Evolutionary conservation across 305 asterid species (phyloP).

Genomic region (Solanum aculeatissimum): DNA sequence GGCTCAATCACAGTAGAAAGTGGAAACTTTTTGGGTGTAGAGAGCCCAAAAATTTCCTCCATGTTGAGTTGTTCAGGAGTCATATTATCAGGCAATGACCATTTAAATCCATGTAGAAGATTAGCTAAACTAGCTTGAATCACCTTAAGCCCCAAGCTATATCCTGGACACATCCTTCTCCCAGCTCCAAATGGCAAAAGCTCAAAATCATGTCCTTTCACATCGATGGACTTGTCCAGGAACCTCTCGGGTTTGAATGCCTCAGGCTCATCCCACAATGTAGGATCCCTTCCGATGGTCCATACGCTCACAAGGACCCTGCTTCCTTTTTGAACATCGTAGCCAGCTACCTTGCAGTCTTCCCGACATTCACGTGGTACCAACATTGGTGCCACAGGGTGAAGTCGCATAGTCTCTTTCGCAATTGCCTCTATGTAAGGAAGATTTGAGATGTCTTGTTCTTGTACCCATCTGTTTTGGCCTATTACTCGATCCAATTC

Average conservation of each 20-base stretch:
- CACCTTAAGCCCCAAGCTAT: constrained; percentile 59
- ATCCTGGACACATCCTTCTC: constrained; percentile 84
- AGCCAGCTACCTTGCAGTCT: constrained; percentile 44
- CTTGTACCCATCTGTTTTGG: constrained; percentile 37
- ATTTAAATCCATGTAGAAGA: constrained; percentile 62
- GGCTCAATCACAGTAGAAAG: constrained; percentile 41
- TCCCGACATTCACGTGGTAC: constrained; percentile 43
- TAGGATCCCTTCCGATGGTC: constrained; percentile 66
- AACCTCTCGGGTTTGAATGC: constrained; percentile 62
- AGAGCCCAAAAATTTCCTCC: constrained; percentile 73
- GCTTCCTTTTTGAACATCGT: constrained; percentile 39
- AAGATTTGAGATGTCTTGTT: constrained; percentile 26
- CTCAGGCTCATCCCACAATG: constrained; percentile 52
- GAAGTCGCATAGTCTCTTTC: constrained; percentile 78
- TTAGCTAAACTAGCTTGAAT: constrained; percentile 62
- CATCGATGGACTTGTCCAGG: constrained; percentile 43
- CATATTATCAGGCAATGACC: constrained; percentile 43
- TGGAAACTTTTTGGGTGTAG: constrained; percentile 56
- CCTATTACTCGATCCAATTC: constrained; percentile 71
- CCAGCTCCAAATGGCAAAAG: constrained; percentile 82
- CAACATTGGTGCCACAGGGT: constrained; percentile 73
- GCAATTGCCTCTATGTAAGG: constrained; percentile 57
- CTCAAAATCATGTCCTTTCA: constrained; percentile 59
- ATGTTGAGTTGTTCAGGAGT: constrained; percentile 36
- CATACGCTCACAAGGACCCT: constrained; percentile 50